Evolutionary conservation across 2,329 filamentous ascomycete species (phyloP), one percentile per base, ranked within the genome.

Genomic region (Fusarium redolens): DNA sequence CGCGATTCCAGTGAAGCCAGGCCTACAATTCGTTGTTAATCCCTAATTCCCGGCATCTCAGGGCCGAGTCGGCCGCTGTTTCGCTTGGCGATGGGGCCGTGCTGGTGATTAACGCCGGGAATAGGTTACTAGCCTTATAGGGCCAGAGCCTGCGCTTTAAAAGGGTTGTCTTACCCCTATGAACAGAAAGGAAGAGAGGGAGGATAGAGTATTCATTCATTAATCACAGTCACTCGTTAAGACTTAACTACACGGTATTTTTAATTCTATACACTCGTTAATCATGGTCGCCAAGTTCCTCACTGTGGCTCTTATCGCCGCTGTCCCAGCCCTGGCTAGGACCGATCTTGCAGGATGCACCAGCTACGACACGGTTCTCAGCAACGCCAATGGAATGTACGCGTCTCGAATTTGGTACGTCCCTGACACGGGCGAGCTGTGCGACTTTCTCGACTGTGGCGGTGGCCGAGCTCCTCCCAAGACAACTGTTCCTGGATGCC

Each of bases 391-490:
- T 60, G 78, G 77, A 51, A 78, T 81, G 66, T 86, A 85, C 74
- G 84, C 84, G 47, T 86, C 84, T 61, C 68, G 86, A 51, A 80
- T 90, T 75, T 92, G 85, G 84, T 92, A 89, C 80, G 86, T 91
- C 59, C 90, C 90, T 4, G 89, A 82, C 73, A 89, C 87, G 22
- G 89, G 90, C 78, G 90, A 92, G 83, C 83, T 92, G 78, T 92
- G 91, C 85, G 83, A 84, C 15, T 78, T 89, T 69, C 85, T 90
- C 73, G 91, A 92, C 86, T 92, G 91, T 81, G 91, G 91, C 65
- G 91, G 91, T 72, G 91, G 90, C 61, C 85, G 87, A 50, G 91
- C 90, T 13, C 89, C 91, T 6, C 87, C 89, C 68, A 92, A 90
- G 83, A 89, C 87, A 20, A 87, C 85, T 31, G 87, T 90, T 28